Evolutionary conservation across 1,139 yeast genomes (phyloP).

Genomic region (Yamadazyma trypodendri): DNA sequence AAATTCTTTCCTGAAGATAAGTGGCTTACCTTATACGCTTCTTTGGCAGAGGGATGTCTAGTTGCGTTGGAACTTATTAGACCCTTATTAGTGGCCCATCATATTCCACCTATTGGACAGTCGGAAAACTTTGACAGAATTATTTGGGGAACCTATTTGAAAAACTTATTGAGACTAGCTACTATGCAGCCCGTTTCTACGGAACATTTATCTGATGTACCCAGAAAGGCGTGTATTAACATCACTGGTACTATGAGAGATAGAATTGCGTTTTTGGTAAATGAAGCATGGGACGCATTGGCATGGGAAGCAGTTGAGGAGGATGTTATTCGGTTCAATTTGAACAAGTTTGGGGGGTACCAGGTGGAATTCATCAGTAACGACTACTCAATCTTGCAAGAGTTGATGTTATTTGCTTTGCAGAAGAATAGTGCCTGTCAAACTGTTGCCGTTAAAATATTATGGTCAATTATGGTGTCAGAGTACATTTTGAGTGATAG

Average conservation of each 20-base stretch:
- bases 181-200: constrained; percentile 58
- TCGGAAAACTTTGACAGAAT: constrained; percentile 52
- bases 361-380: constrained; percentile 68
- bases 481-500: constrained; percentile 64
- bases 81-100: constrained; percentile 51
- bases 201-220: constrained; percentile 68
- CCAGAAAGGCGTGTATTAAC: constrained; percentile 66
- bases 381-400: constrained; percentile 60
- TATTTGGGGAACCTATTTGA: constrained; percentile 66
- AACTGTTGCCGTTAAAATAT: constrained; percentile 60
- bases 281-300: constrained; percentile 69
- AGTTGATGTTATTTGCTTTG: constrained; percentile 65
- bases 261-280: constrained; percentile 55
- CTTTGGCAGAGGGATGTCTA: constrained; percentile 60
- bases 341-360: constrained; percentile 65
- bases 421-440: constrained; percentile 68
- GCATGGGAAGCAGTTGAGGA: constrained; percentile 68
- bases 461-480: constrained; percentile 71
- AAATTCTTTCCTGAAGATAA: constrained; percentile 63
- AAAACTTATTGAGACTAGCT: constrained; percentile 53
- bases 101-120: constrained; percentile 53
- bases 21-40: constrained; percentile 68
- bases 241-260: constrained; percentile 67
- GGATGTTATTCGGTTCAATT: constrained; percentile 59
- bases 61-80: constrained; percentile 57